Evolutionary conservation across 1,139 yeast species (phyloP), one percentile per base, ranked within the genome.

Genomic region (Yamadazyma membranifaciens): DNA sequence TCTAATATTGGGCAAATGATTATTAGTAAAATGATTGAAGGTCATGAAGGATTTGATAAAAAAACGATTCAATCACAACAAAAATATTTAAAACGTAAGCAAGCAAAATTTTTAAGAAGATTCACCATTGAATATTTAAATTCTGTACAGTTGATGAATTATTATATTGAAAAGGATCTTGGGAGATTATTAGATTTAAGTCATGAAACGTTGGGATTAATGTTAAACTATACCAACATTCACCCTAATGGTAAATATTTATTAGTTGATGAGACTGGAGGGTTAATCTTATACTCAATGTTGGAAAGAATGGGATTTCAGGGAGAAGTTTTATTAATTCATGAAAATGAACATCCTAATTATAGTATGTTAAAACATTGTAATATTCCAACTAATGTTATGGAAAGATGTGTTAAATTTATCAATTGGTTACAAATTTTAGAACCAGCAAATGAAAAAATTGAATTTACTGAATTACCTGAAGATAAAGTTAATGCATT

Each of bases 331-430:
- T 75, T 88, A 3, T 74, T 87, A 25, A 72, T 84, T 3, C 97
- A 92, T 62, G 98, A 91, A 55, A 87, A 89, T 58, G 98, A 92
- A 59, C 97, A 91, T 56, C 82, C 96, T 6, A 91, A 89, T 55
- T 66, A 83, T 31, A 85, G 84, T 48, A 80, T 85, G 0, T 65
- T 92, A 45, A 76, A 78, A 45, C 81, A 81, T 56, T 75, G 91
- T 38, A 80, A 82, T 52, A 81, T 77, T 55, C 59, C 84, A 1
- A 78, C 75, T 25, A 78, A 75, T 13, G 62, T 73, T 39, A 68
- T 79, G 20, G 63, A 71, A 17, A 59, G 65, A 26, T 78, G 82
- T 70, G 76, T 92, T 36, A 79, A 82, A 52, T 77, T 87, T 3
- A 73, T 89, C 15, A 87, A 84, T 49, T 74, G 94, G 73, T 70